Conservation (phyloP, 2,329 filamentous ascomycete genomes). For the Zymoseptoria pseudotritici region DNA sequence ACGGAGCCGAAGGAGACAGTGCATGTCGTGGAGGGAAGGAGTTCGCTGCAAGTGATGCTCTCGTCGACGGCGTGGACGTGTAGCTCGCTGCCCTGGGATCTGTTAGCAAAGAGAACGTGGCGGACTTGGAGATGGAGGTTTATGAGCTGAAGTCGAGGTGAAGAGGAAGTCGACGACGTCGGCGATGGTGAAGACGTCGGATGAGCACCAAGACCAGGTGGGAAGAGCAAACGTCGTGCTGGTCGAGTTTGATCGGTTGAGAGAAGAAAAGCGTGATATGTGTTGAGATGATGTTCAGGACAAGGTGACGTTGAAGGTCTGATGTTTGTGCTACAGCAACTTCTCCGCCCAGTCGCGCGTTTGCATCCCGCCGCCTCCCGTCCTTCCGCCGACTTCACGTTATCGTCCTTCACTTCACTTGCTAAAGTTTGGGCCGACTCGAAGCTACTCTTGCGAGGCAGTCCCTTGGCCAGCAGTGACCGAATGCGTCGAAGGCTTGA, state of each 20-base stretch:
- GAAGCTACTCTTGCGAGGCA: neutral
- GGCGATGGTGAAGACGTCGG: too few species aligned
- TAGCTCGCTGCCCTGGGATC: neutral
- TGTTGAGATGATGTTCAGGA: neutral
- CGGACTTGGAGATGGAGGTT: too few species aligned
- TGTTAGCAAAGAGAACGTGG: neutral
- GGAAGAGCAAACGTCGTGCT: neutral
- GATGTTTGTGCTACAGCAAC: neutral
- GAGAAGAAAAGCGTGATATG: neutral
- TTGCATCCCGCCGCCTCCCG: neutral
- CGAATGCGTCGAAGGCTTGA: neutral
- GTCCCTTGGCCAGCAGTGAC: neutral
- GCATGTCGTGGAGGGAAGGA: neutral
- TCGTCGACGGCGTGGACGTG: neutral
- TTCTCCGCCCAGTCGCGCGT: neutral
- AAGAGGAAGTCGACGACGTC: too few species aligned
- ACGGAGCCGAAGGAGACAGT: neutral
- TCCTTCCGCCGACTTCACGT: neutral
- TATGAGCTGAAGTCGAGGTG: too few species aligned
- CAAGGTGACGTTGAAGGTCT: neutral
- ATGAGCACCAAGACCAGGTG: too few species aligned
- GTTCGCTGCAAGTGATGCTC: neutral
- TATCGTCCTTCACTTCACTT: neutral
- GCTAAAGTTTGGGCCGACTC: neutral
- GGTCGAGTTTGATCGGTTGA: neutral